Percentiles rank a stretch among this genome's conserved stretches.
Evolutionary conservation across 2,329 filamentous ascomycete species (phyloP).

Genomic region (Hyphodiscus sp.): DNA sequence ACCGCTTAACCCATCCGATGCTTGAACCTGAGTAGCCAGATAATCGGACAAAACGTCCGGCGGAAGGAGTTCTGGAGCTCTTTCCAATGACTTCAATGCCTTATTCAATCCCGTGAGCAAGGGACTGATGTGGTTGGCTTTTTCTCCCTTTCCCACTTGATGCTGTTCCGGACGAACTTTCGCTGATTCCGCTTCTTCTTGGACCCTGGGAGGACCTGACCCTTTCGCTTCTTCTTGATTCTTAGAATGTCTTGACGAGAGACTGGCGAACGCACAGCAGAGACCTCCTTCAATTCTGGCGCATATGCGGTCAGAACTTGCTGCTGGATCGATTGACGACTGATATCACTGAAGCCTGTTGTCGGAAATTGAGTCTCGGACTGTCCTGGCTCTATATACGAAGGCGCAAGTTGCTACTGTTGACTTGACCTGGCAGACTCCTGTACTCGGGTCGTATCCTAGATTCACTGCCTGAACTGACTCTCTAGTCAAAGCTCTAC

Average conservation of each 20-base stretch:
- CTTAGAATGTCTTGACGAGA: background rate
- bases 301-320: background rate
- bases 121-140: background rate
- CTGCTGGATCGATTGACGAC: background rate
- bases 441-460: too few relatives aligned
- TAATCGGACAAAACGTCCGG: background rate
- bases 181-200: background rate
- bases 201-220: background rate
- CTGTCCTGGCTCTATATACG: background rate
- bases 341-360: background rate
- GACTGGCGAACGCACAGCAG: background rate
- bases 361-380: background rate
- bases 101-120: background rate
- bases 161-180: background rate
- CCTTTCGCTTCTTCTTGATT: background rate
- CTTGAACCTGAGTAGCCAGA: background rate
- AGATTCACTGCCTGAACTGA: too few relatives aligned
- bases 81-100: background rate
- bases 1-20: background rate
- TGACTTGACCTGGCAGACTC: background rate
- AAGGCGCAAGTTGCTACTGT: background rate
- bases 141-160: background rate
- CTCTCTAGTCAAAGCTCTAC: background rate
- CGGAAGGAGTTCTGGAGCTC: background rate
- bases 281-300: background rate